Evolutionary conservation across 805 yeast genomes (phyloP), one percentile per base, ranked within the genome.

Genomic region (Saturnispora zaruensis): DNA sequence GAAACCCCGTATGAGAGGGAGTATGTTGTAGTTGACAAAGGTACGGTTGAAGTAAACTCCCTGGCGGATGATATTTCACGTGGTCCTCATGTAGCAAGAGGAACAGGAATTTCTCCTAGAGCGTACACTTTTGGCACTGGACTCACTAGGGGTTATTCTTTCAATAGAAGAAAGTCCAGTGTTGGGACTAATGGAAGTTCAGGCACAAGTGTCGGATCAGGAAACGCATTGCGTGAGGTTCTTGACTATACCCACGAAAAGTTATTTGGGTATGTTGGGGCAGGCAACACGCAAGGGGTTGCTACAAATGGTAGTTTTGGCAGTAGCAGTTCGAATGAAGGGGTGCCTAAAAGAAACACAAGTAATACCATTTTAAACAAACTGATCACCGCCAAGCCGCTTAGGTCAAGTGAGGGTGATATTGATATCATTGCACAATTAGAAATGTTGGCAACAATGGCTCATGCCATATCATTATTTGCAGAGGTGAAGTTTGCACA

Each of bases 21-120:
- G 60, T 91, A 91, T 59, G 98, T 91, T 32, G 95, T 91, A 37
- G 90, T 91, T 26, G 98, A 91, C 64, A 93, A 91, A 64, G 77
- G 95, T 45, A 87, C 93, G 0, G 97, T 91, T 3, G 98, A 93
- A 63, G 95, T 91, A 7, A 91, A 91, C 69, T 91, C 96, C 2
- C 73, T 93, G 51, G 99, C 99, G 3, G 98, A 91, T 65, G 96
- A 90, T 63, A 69, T 91, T 46, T 82, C 82, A 3, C 82, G 81
- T 32, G 63, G 63, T 0, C 64, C 67, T 24, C 36, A n/a, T 5
- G 21, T 41, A 8, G 57, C 41, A 14, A 45, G 49, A 43, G 43
- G 38, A 37, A 41, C 46, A 26, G 45, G 50, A 28, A 24, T 49
- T 28, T 45, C 52, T 5, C 42, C 45, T 11, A 46, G 40, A 32